Conservation (phyloP, 768 basidiomycete species). For the Rhizopogon vesiculosus region DNA sequence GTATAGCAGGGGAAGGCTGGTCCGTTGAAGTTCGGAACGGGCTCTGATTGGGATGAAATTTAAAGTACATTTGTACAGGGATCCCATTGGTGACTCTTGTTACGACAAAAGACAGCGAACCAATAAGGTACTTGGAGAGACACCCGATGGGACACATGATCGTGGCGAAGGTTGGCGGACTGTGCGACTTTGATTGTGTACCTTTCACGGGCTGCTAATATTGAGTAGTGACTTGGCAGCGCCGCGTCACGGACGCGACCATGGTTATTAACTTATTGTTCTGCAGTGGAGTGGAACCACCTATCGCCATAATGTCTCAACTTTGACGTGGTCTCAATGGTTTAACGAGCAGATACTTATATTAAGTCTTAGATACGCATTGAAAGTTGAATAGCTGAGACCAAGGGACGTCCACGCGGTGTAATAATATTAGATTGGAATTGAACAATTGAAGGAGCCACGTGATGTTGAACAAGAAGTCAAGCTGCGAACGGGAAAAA, state of each 20-base stretch:
- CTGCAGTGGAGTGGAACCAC: neutral
- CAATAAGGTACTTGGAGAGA: conserved; percentile 2
- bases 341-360: neutral
- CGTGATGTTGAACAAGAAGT: neutral
- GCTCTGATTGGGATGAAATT: neutral
- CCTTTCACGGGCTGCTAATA: neutral
- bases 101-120: neutral
- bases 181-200: conserved; percentile 14
- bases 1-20: neutral
- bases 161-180: conserved; percentile 17
- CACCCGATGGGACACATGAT: conserved; percentile 13
- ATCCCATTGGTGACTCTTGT: conserved; percentile 3
- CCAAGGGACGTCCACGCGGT: neutral
- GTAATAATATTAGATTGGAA: neutral
- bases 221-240: neutral
- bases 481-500: too few relatives aligned
- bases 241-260: neutral
- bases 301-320: neutral
- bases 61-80: neutral
- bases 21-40: conserved; percentile 9
- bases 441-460: neutral
- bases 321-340: neutral
- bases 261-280: neutral
- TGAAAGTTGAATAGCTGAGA: neutral
- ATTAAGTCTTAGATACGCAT: neutral